phyloP scores from a whole-genome alignment of 1,139 yeast species.

The Protomyces lactucae-debilis region DNA sequence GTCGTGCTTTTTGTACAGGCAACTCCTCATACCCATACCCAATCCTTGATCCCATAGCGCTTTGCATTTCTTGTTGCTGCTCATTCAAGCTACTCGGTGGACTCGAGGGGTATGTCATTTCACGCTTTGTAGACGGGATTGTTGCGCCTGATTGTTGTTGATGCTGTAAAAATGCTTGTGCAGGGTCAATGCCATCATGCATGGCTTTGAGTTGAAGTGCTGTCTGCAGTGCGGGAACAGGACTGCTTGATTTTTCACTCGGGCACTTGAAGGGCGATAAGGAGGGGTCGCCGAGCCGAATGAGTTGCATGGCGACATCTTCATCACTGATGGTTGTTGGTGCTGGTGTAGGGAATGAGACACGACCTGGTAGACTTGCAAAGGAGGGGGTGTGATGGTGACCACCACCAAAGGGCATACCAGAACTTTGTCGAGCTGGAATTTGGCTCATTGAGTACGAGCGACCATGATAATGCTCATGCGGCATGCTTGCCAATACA shows the following conservation, averaged over 20 bases:
- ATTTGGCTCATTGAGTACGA: background rate
- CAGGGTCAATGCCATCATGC: slow-evolving; percentile 5
- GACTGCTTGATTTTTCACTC: slow-evolving; percentile 14
- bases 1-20: background rate
- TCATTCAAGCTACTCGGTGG: slow-evolving; percentile 22
- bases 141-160: background rate
- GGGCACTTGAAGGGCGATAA: slow-evolving; percentile 20
- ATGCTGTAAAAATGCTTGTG: background rate
- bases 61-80: background rate
- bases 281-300: slow-evolving; percentile 28
- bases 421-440: slow-evolving; percentile 3
- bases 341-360: slow-evolving; percentile 27
- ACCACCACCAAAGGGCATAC: background rate
- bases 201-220: slow-evolving; percentile 16
- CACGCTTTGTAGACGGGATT: background rate
- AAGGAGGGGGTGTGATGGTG: slow-evolving; percentile 5
- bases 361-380: slow-evolving; percentile 16
- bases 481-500: slow-evolving; percentile 1
- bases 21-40: background rate
- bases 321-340: slow-evolving; percentile 29
- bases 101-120: slow-evolving; percentile 21
- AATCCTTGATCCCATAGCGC: background rate
- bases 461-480: background rate
- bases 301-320: slow-evolving; percentile 29
- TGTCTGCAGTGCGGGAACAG: slow-evolving; percentile 12